Base-by-base conservation (phyloP, 108 stramenopile genomes). In the Chaetoceros tenuissimus region DNA sequence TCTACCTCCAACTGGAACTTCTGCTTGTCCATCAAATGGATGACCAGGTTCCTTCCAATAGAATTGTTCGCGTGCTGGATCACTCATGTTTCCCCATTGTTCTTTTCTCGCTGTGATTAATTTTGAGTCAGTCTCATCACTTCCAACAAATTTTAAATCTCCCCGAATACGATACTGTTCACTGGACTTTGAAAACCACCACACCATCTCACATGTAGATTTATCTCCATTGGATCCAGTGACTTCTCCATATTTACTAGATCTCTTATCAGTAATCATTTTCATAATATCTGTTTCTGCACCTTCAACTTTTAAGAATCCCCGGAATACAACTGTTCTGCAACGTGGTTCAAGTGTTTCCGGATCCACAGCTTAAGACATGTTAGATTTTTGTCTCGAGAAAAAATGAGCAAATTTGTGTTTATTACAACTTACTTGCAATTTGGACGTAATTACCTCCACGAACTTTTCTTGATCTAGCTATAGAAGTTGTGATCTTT, bases 361-460 rank as follows among this genome's bases (percentile, higher is more conserved):
- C 16, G 51, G 55, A 40, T 82, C 73, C 18, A 87, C 70, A 0
- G 93, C n/a, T n/a, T n/a, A n/a, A n/a, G n/a, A n/a, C n/a, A n/a
- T n/a, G n/a, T n/a, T n/a, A n/a, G n/a, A n/a, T n/a, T n/a, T n/a
- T n/a, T n/a, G n/a, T n/a, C n/a, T n/a, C n/a, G n/a, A n/a, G n/a
- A n/a, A n/a, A n/a, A n/a, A n/a, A n/a, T n/a, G n/a, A n/a, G n/a
- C n/a, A n/a, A n/a, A n/a, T n/a, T n/a, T n/a, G n/a, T n/a, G n/a
- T n/a, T n/a, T n/a, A n/a, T n/a, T n/a, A n/a, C n/a, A n/a, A n/a
- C n/a, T n/a, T n/a, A n/a, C n/a, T 90, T 3, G 93, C 69, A 10
- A 94, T 55, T 67, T 94, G 93, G 7, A 94, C 89, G 69, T 87
- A 94, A 54, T 94, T 94, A 47, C 79, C 80, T 46, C 93, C 93